Percentiles rank a stretch among this genome's conserved stretches.
phyloP scores from a whole-genome alignment of 2,329 filamentous ascomycete genomes.

The Nannizziopsis arthrosporioides region DNA sequence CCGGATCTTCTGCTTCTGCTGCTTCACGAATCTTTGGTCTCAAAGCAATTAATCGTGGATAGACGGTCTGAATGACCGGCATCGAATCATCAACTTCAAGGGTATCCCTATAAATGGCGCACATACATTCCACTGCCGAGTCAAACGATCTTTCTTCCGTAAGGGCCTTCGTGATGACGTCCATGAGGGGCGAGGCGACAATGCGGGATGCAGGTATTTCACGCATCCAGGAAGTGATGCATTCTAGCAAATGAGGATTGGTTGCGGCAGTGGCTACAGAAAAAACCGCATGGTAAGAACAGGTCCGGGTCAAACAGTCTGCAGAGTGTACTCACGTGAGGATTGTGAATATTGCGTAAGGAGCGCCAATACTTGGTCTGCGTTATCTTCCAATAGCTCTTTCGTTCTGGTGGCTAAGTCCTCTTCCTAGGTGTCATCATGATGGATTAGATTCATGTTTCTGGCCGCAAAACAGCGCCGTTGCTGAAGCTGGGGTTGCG shows the following conservation, averaged over 20 bases:
- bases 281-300: not conserved
- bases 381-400: conserved; percentile 84
- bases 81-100: conserved; percentile 85
- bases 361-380: conserved; percentile 71
- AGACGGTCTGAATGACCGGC: conserved; percentile 66
- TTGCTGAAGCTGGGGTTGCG: conserved; percentile 22
- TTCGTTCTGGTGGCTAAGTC: conserved; percentile 75
- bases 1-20: conserved; percentile 69
- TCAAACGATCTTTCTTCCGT: conserved; percentile 64
- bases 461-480: conserved; percentile 18
- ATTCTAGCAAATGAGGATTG: conserved; percentile 85
- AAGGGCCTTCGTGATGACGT: conserved; percentile 66
- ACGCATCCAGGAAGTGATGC: conserved; percentile 90
- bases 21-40: conserved; percentile 63
- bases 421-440: conserved; percentile 63
- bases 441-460: conserved; percentile 39
- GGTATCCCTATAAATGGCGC: conserved; percentile 83
- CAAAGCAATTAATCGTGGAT: conserved; percentile 67
- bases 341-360: conserved; percentile 86
- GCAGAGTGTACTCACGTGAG: conserved; percentile 49
- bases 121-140: conserved; percentile 82
- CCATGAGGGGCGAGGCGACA: conserved; percentile 72
- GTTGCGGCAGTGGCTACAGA: conserved; percentile 59
- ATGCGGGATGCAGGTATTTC: conserved; percentile 79
- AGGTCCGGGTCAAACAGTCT: not conserved